These are phyloP conservation scores for Lactarius vividus DNA, from an alignment of 768 basidiomycete genomes.

Conservation along the genomic window DNA sequence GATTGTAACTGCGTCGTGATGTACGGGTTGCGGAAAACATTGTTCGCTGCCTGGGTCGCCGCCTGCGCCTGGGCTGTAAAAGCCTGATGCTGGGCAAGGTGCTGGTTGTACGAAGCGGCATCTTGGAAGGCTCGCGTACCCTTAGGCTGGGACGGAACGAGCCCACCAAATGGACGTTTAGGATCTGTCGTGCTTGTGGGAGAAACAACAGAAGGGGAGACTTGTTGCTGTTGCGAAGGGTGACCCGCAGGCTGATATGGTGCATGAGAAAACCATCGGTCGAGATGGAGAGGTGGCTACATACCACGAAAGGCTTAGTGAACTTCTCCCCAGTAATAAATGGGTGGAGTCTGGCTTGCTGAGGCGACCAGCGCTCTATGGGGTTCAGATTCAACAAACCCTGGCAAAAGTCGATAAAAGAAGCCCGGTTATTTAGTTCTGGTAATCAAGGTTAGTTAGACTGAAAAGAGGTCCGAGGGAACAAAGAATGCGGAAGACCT, in stretches of 20 bases:
- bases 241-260: conserved; percentile 30
- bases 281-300: conserved; percentile 32
- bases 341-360: conserved; percentile 92
- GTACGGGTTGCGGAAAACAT: conserved; percentile 77
- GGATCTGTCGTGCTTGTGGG: conserved; percentile 50
- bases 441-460: conserved; percentile 12
- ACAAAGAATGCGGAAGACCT: conserved; percentile 43
- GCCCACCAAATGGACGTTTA: conserved; percentile 89
- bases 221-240: conserved; percentile 24
- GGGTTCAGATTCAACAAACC: conserved; percentile 94
- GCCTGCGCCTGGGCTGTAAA: conserved; percentile 86
- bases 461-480: too few species aligned
- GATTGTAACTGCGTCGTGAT: conserved; percentile 47
- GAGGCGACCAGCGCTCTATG: conserved; percentile 93
- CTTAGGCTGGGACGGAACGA: conserved; percentile 86
- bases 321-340: conserved; percentile 99
- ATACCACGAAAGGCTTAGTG: conserved; percentile 78
- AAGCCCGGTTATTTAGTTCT: conserved; percentile 92
- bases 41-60: conserved; percentile 66
- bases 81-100: conserved; percentile 90
- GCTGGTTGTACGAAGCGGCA: conserved; percentile 92
- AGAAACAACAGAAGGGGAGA: conserved; percentile 34
- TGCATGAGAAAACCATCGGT: background rate
- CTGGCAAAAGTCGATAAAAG: conserved; percentile 97
- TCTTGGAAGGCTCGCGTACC: conserved; percentile 86